A percentile compares a stretch with the other conserved stretches of the same genome.
These are phyloP conservation scores for Dictyostelium discoideum DNA, from an alignment of 78 protist species.

Conservation along the genomic window dicty_2.7 NC_007090.3:4230001-4230500, in stretches of 20 bases:
- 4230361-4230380: too few species aligned
- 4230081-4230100: slow-evolving; percentile 16
- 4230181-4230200: slow-evolving; percentile 1
- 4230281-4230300: slow-evolving; percentile 5
- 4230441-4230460: too few species aligned
- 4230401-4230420: too few species aligned
- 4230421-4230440: too few species aligned
- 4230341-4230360: too few species aligned
- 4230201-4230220: slow-evolving; percentile 31
- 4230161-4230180: slow-evolving; percentile 6
- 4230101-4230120: background rate
- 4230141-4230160: background rate
- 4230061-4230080: background rate
- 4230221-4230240: slow-evolving; percentile 9
- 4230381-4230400: too few species aligned
- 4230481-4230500: slow-evolving; percentile 4
- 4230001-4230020: background rate
- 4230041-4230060: background rate
- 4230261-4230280: slow-evolving; percentile 11
- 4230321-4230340: background rate
- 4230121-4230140: slow-evolving; percentile 1
- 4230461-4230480: background rate
- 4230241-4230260: slow-evolving; percentile 17
- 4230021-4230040: background rate
- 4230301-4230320: background rate